Evolutionary conservation across 1,284 basidiomycete species (phyloP), one percentile per base, ranked within the genome.

Genomic region (Ustilago xerochloae): DNA sequence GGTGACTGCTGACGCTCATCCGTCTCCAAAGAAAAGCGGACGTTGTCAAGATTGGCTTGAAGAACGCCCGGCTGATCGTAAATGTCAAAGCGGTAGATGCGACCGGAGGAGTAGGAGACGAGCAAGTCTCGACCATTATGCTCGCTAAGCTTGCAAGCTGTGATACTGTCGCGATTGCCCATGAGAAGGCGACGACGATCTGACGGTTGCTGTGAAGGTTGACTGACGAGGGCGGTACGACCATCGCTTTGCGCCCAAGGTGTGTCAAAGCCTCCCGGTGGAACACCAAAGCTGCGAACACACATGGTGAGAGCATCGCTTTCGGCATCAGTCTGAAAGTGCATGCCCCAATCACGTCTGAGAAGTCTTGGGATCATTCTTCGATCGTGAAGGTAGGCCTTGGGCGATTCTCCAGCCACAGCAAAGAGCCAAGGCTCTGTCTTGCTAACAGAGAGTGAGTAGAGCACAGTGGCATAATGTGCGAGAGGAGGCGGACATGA

Each of bases 301-400:
- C 94, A 96, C 38, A 91, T 91, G 2, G 91, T 91, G 36, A 88
- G 57, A 84, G 78, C 87, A 87, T 48, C 87, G n/a, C 47, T 57
- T 85, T 24, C 85, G 81, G 48, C 86, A 78, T 22, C 87, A 86
- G 48, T 57, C 6, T 60, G 50, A 12, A 45, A 22, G 4, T 88
- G 85, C 65, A 89, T 85, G 4, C 92, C 93, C 92, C 93, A 94
- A 76, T 93, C 90, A 57, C 88, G 88, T 60, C 87, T 85, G 28
- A 92, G 85, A 53, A 89, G 87, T 7, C 90, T 88, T 8, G 90
- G 89, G 16, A 89, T 85, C 84, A 93, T 91, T 57, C 94, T 88
- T 54, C 94, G 88, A 84, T 97, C 94, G 79, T 93, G 95, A 1
- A 97, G 88, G 84, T 91, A 94, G 1, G 92, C 94, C 90, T 93